Evolutionary conservation across 208 protist genomes (phyloP).

Genomic region (Wallacemonas sp.): DNA sequence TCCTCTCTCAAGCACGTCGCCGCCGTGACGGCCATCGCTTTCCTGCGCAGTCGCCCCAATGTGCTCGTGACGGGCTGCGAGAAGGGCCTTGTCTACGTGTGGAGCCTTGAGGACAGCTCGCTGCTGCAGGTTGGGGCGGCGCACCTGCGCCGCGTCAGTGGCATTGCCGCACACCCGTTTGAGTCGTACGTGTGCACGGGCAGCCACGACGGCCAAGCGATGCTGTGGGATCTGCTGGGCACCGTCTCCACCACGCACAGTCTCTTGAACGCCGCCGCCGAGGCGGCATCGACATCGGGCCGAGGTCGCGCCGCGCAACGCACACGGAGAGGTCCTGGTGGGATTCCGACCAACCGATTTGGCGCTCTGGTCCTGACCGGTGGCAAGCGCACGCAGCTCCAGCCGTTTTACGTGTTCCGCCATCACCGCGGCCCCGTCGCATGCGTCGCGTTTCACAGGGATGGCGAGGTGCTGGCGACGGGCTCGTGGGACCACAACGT

Average conservation of each 20-base stretch:
- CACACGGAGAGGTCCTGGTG: not conserved
- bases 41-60: constrained; percentile 60
- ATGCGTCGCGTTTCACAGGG: constrained; percentile 59
- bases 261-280: constrained; percentile 14
- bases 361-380: constrained; percentile 4
- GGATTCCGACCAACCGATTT: constrained; percentile 10
- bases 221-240: constrained; percentile 58
- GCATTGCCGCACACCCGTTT: constrained; percentile 56
- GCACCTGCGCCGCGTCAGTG: constrained; percentile 63
- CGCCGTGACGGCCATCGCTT: constrained; percentile 60
- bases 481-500: constrained; percentile 73
- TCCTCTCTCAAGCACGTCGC: constrained; percentile 34
- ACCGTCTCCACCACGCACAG: constrained; percentile 28
- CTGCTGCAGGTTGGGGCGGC: constrained; percentile 52
- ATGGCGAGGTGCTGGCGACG: constrained; percentile 72
- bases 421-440: constrained; percentile 68
- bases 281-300: constrained; percentile 16
- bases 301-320: not conserved
- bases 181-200: constrained; percentile 55
- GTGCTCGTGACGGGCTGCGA: constrained; percentile 90
- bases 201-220: constrained; percentile 58
- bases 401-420: constrained; percentile 47
- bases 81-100: constrained; percentile 87
- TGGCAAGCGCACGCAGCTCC: constrained; percentile 18
- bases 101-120: constrained; percentile 68